These are phyloP conservation scores for Emergomyces orientalis DNA, from an alignment of 2,329 filamentous ascomycete species.

Conservation along the genomic window DNA sequence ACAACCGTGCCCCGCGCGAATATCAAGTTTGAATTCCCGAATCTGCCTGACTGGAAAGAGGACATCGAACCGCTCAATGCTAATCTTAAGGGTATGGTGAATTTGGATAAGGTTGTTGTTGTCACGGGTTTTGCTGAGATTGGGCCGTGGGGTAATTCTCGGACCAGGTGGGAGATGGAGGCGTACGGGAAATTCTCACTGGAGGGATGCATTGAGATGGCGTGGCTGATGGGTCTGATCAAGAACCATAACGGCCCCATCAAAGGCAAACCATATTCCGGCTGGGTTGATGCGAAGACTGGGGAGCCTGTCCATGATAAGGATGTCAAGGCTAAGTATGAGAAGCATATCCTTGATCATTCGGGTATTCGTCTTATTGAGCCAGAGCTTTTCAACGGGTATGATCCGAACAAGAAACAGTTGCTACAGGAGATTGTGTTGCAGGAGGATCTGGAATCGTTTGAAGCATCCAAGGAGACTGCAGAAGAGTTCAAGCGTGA, in stretches of 20 bases:
- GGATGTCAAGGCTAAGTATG: conserved; percentile 94
- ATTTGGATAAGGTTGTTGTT: conserved; percentile 95
- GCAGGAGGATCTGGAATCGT: conserved; percentile 91
- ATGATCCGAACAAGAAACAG: conserved; percentile 98
- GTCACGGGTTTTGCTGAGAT: conserved; percentile 95
- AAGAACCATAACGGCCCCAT: conserved; percentile 95
- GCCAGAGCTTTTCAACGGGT: conserved; percentile 91
- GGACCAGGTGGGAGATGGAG: conserved; percentile 99
- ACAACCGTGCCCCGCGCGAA: conserved; percentile 89
- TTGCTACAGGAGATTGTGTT: conserved; percentile 96
- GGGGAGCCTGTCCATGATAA: conserved; percentile 96
- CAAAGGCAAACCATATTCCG: conserved; percentile 93
- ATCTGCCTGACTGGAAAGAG: conserved; percentile 79
- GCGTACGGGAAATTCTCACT: conserved; percentile 92
- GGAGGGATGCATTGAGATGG: conserved; percentile 98
- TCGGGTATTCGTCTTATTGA: conserved; percentile 96
- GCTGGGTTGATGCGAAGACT: conserved; percentile 89
- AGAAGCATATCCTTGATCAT: conserved; percentile 93
- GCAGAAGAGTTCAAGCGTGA: conserved; percentile 95
- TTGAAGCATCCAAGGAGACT: conserved; percentile 94
- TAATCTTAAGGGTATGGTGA: conserved; percentile 92
- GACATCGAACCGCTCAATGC: conserved; percentile 84
- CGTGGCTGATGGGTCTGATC: conserved; percentile 99
- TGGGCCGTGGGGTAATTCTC: conserved; percentile 95
- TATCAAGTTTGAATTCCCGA: conserved; percentile 94